These are phyloP conservation scores for Blastobotrys attinorum DNA, from an alignment of 805 yeast species.

Conservation along the genomic window DNA sequence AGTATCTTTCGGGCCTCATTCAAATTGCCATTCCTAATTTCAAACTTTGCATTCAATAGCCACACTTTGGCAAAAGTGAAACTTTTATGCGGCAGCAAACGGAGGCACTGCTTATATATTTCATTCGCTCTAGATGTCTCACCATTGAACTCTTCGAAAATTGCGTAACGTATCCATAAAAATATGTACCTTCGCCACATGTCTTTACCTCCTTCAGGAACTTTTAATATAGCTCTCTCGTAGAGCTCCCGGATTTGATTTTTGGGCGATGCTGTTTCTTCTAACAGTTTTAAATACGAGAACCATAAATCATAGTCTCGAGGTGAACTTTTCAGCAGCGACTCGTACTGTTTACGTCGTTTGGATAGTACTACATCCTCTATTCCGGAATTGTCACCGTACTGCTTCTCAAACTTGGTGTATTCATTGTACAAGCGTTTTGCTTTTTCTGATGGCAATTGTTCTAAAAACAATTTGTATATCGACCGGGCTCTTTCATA, in stretches of 20 bases:
- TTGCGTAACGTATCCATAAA: conserved; percentile 61
- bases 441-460: conserved; percentile 34
- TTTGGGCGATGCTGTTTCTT: conserved; percentile 29
- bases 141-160: conserved; percentile 48
- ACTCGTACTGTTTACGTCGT: conserved; percentile 49
- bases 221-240: conserved; percentile 36
- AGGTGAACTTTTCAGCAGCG: conserved; percentile 39
- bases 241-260: conserved; percentile 32
- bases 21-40: conserved; percentile 51
- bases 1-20: conserved; percentile 53
- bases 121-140: conserved; percentile 41
- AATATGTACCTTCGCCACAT: conserved; percentile 65
- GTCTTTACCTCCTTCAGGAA: conserved; percentile 31
- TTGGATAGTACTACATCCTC: conserved; percentile 45
- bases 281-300: conserved; percentile 50
- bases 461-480: conserved; percentile 42
- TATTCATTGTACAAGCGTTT: conserved; percentile 36
- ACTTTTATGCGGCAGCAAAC: conserved; percentile 45
- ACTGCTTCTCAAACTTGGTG: conserved; percentile 56
- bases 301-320: conserved; percentile 78
- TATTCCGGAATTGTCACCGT: conserved; percentile 49
- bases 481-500: conserved; percentile 56
- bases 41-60: conserved; percentile 65
- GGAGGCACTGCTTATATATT: conserved; percentile 43
- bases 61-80: conserved; percentile 71